Evolutionary conservation across 1,284 basidiomycete species (phyloP).

Genomic region (Pseudozyma thailandica): DNA sequence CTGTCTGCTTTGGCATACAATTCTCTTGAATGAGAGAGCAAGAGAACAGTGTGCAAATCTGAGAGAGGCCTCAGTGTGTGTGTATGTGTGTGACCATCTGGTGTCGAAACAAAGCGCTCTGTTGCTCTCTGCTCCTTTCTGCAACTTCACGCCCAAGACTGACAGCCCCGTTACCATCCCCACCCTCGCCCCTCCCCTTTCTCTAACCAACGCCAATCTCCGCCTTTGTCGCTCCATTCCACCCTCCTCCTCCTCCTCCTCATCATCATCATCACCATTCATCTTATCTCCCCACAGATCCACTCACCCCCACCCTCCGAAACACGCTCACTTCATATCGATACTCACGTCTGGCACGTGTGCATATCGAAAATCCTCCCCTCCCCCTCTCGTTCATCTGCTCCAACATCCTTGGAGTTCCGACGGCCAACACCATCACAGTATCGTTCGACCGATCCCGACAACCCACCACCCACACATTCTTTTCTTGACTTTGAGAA

Average conservation of each 20-base stretch:
- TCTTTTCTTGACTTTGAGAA: not conserved
- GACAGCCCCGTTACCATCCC: not conserved
- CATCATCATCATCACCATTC: slow-evolving; percentile 15
- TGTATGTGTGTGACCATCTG: too few species aligned
- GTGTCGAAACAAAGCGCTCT: too few species aligned
- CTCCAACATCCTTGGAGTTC: not conserved
- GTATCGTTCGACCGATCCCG: not conserved
- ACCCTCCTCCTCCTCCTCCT: slow-evolving; percentile 6
- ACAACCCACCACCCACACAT: not conserved
- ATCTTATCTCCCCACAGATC: too few species aligned
- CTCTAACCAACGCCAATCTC: not conserved
- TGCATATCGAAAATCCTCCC: slow-evolving; percentile 1
- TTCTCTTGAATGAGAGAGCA: too few species aligned
- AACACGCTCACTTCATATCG: slow-evolving; percentile 11
- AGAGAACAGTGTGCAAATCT: too few species aligned
- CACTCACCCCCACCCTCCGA: slow-evolving; percentile 4
- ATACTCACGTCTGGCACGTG: slow-evolving; percentile 39
- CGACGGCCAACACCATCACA: slow-evolving; percentile 2
- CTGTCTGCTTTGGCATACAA: too few species aligned
- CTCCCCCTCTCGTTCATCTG: not conserved
- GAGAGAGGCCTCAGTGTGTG: too few species aligned
- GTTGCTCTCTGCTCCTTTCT: too few species aligned
- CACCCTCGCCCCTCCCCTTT: not conserved
- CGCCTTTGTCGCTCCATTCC: not conserved
- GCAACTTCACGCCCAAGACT: too few species aligned